phyloP scores from a whole-genome alignment of 2,329 filamentous ascomycete species.

The Fusarium xylarioides region DNA sequence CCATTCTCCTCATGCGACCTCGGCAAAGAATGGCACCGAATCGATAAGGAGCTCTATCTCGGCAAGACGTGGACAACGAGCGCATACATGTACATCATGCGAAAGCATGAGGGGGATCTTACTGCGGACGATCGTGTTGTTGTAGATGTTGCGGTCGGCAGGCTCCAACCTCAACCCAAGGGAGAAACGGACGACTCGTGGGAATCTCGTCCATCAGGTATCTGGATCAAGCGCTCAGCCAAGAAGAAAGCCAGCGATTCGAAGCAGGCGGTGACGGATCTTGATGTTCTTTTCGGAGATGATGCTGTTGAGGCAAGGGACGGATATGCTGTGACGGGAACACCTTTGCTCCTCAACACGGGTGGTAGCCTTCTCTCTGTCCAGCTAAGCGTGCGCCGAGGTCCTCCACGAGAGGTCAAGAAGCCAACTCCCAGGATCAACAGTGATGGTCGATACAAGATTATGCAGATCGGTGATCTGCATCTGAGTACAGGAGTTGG shows the following conservation, averaged over 20 bases:
- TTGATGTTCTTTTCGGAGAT: conserved; percentile 89
- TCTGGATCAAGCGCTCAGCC: conserved; percentile 83
- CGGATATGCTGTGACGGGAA: conserved; percentile 83
- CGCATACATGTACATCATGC: conserved; percentile 83
- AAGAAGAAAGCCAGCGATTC: conserved; percentile 80
- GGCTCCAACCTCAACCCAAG: conserved; percentile 68
- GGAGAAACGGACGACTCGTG: conserved; percentile 69
- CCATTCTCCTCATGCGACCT: conserved; percentile 79
- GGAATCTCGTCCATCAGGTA: conserved; percentile 78
- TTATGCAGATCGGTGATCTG: conserved; percentile 94
- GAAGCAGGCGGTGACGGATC: conserved; percentile 76
- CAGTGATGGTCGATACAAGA: conserved; percentile 95
- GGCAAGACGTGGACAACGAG: conserved; percentile 76
- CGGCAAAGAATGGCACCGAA: conserved; percentile 78
- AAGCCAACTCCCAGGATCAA: conserved; percentile 80
- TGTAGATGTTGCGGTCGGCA: conserved; percentile 78
- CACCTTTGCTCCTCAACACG: conserved; percentile 75
- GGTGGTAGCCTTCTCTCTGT: conserved; percentile 71
- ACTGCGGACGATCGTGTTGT: conserved; percentile 78
- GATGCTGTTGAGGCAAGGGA: conserved; percentile 90
- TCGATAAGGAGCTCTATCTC: conserved; percentile 91
- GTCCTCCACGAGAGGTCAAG: conserved; percentile 68
- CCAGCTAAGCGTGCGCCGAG: conserved; percentile 81
- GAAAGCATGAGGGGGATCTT: conserved; percentile 88
- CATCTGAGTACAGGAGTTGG: conserved; percentile 93